Evolutionary conservation across 192 early-diverging fungal genomes (phyloP), one percentile per base, ranked within the genome.

Genomic region (Mortierella hygrophila): DNA sequence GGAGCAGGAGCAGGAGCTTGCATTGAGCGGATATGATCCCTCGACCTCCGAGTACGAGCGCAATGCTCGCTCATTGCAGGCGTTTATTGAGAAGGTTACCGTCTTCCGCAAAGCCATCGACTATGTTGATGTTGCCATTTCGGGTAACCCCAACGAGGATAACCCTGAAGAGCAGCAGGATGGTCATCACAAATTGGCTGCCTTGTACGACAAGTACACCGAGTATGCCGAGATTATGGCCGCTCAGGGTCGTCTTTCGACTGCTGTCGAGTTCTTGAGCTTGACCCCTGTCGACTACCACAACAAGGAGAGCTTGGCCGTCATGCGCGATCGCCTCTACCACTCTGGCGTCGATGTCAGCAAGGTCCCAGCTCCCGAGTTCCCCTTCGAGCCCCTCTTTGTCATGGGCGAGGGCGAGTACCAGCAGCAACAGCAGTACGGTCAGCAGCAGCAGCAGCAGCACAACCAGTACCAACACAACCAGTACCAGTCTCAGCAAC

Each of bases 101-200:
- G 94, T 99, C 41, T 98, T 99, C 91, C 94, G 97, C 42, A 94
- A 95, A 69, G 99, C 97, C 1, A 96, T 99, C 68, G 93, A 95
- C 68, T 99, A 94, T 88, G 93, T 96, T 42, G 98, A 99, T 79
- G 85, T 94, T 18, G 93, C 94, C 20, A 80, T 97, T 42, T 65
- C 82, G 41, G 79, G 89, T 40, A 83, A 83, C 79, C 76, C 79
- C 55, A 92, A 92, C 41, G 82, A 83, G 35, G 82, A 79, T 55
- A 52, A 72, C 11, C 69, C 81, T 15, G 85, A 83, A 74, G 76
- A 86, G 79, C 86, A 89, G 69, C 86, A 89, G 73, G 78, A 85
- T 73, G 75, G 87, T 38, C 84, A 75, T 11, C 86, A 88, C 42
- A 88, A 91, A 32, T 87, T 97, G 70, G 92, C 94, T 35, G 81